Conservation (phyloP, 305 asterid species). For the Solanum chacoense region DNA sequence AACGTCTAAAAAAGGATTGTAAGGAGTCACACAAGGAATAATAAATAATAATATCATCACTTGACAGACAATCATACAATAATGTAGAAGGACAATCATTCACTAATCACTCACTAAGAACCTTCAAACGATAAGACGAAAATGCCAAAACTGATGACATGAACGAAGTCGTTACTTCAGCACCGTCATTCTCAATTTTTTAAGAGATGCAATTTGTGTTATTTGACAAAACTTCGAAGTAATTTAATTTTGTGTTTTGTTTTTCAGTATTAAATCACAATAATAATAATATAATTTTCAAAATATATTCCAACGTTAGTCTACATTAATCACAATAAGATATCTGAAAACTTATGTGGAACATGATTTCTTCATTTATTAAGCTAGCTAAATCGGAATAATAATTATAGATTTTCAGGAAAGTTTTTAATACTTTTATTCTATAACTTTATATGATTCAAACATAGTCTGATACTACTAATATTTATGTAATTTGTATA, state of each 20-base stretch:
- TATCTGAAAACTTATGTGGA: background rate
- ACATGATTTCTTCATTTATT: background rate
- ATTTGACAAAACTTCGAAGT: background rate
- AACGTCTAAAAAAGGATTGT: background rate
- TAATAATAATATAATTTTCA: background rate
- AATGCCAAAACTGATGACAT: background rate
- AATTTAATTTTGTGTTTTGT: background rate
- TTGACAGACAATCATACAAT: background rate
- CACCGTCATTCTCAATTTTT: slow-evolving; percentile 13
- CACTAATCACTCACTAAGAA: background rate
- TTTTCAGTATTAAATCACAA: background rate
- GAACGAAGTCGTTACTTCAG: slow-evolving; percentile 4
- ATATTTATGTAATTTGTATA: background rate
- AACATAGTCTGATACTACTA: background rate
- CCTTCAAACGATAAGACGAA: background rate
- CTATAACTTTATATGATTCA: background rate
- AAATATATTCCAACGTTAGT: background rate
- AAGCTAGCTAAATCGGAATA: background rate
- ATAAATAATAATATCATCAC: background rate
- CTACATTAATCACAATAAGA: background rate
- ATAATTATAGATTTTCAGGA: background rate
- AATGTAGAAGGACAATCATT: background rate
- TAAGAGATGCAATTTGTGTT: background rate
- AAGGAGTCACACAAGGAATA: background rate
- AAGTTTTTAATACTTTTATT: background rate